Conservation (phyloP, 345 rosid genomes). For the Pelargonium nanum region DNA sequence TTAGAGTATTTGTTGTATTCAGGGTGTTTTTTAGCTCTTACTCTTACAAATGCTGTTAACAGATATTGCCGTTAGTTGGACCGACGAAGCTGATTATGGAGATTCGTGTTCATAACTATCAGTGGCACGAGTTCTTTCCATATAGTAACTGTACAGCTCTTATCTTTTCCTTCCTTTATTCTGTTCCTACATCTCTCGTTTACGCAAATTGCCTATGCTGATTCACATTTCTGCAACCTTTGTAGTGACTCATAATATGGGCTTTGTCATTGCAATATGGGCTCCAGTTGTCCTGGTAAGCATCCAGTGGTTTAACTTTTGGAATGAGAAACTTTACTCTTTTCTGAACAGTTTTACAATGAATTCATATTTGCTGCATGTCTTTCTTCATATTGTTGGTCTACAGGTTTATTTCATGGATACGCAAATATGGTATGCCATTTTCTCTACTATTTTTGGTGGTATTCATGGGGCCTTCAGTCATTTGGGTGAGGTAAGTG, state of each 20-base stretch:
- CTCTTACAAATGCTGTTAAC: constrained; percentile 16
- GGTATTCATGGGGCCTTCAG: constrained; percentile 93
- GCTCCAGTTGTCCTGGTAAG: constrained; percentile 84
- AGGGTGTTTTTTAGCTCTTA: not conserved
- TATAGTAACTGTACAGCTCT: constrained; percentile 32
- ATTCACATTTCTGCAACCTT: constrained; percentile 12
- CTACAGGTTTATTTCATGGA: constrained; percentile 89
- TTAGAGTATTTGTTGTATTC: not conserved
- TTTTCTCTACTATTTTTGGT: constrained; percentile 87
- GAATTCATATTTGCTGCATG: not conserved
- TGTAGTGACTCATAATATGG: constrained; percentile 69
- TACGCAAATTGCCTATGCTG: constrained; percentile 8
- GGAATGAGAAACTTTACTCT: constrained; percentile 8
- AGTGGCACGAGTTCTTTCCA: constrained; percentile 92
- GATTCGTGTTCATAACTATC: constrained; percentile 43
- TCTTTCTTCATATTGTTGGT: constrained; percentile 14
- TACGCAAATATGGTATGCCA: constrained; percentile 96
- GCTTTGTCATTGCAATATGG: constrained; percentile 88
- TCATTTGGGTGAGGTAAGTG: constrained; percentile 93
- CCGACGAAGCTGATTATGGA: constrained; percentile 77
- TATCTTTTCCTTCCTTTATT: not conserved
- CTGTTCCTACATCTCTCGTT: constrained; percentile 2
- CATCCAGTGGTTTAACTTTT: constrained; percentile 10
- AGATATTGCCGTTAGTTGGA: constrained; percentile 78
- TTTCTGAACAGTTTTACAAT: not conserved